phyloP scores from a whole-genome alignment of 1,284 basidiomycete species.

The Sporisorium iseilematis-ciliati region DNA sequence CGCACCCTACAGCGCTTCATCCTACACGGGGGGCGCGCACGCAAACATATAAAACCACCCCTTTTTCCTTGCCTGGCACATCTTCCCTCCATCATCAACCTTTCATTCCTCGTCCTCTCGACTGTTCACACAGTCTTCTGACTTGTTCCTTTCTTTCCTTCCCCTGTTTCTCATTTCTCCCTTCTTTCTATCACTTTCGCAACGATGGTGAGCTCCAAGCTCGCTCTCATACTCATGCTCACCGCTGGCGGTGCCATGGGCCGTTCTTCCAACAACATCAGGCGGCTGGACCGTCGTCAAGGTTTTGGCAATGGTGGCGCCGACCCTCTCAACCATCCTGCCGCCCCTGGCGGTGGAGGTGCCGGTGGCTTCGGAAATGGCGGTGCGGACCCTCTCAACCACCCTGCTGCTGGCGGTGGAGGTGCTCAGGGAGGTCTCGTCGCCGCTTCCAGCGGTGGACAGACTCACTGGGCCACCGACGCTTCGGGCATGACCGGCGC shows the following conservation, averaged over 20 bases:
- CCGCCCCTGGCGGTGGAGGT: not conserved
- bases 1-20: no score
- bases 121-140: not conserved
- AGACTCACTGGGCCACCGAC: conserved; percentile 44
- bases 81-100: not conserved
- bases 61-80: not conserved
- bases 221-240: conserved; percentile 40
- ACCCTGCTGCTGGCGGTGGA: not conserved
- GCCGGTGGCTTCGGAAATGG: not conserved
- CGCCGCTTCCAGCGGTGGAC: conserved; percentile 21
- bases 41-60: conserved; percentile 3
- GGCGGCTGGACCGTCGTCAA: conserved; percentile 33
- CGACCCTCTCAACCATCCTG: conserved; percentile 33
- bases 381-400: not conserved
- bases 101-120: not conserved
- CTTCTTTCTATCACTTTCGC: conserved; percentile 2
- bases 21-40: no score
- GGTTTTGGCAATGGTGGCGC: conserved; percentile 19
- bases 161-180: not conserved
- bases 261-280: conserved; percentile 15
- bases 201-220: conserved; percentile 43
- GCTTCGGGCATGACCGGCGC: conserved; percentile 37
- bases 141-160: not conserved
- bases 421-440: not conserved
- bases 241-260: conserved; percentile 45